Conservation (phyloP, 108 stramenopile genomes). For the Nannochloropsis salina region DNA sequence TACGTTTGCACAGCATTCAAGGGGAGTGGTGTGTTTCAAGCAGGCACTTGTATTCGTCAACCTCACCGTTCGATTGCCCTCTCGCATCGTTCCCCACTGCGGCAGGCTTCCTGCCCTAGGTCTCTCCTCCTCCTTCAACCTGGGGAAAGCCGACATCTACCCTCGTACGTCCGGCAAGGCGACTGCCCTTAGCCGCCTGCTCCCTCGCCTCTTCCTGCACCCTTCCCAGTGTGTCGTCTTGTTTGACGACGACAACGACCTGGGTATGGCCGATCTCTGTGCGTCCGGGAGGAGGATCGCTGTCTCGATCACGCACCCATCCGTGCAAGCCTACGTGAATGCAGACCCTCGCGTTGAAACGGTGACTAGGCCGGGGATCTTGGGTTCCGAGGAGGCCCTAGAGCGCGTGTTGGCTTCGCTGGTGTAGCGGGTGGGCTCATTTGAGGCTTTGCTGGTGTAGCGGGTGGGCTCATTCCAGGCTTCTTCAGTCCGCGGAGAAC, state of each 20-base stretch:
- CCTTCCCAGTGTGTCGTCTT: not conserved
- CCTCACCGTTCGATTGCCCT: not conserved
- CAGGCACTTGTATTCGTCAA: too few relatives aligned
- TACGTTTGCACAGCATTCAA: too few relatives aligned
- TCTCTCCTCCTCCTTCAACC: constrained; percentile 1
- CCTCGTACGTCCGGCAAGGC: constrained; percentile 10
- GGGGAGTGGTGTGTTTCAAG: too few relatives aligned
- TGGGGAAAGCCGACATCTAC: constrained; percentile 13
- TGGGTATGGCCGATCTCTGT: not conserved
- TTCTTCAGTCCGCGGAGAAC: too few relatives aligned
- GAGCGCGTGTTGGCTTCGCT: not conserved
- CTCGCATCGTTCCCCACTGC: not conserved
- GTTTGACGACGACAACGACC: constrained; percentile 17
- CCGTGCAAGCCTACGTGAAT: not conserved
- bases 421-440: not conserved
- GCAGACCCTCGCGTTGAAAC: not conserved
- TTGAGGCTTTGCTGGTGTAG: not conserved
- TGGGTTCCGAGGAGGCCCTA: not conserved
- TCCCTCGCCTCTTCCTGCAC: not conserved
- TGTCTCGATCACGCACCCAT: not conserved
- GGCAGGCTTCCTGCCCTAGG: not conserved
- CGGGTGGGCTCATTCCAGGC: too few relatives aligned
- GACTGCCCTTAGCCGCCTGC: not conserved
- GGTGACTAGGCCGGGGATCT: not conserved
- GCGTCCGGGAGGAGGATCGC: not conserved